Evolutionary conservation across 768 basidiomycete genomes (phyloP).

Genomic region (Trametes meyenii): DNA sequence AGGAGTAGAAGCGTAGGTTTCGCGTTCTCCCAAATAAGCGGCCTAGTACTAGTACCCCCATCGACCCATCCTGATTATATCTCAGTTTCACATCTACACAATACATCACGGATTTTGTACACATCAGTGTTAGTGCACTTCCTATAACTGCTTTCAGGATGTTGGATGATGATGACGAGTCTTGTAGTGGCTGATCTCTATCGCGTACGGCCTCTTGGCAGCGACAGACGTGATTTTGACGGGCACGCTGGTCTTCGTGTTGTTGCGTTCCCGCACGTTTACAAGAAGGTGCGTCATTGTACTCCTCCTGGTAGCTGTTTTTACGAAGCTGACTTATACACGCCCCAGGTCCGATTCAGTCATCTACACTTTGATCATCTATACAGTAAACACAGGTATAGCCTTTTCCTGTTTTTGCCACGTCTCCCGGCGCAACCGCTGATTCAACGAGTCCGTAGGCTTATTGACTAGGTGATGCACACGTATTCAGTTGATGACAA

Average conservation of each 20-base stretch:
- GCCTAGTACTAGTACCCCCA: too few species aligned
- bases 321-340: too few species aligned
- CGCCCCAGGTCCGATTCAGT: not conserved
- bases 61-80: not conserved
- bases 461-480: slow-evolving; percentile 9
- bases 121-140: not conserved
- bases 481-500: too few species aligned
- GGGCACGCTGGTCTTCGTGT: not conserved
- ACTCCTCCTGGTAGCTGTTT: too few species aligned
- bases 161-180: not conserved
- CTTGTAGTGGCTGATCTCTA: not conserved
- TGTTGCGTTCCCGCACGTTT: not conserved
- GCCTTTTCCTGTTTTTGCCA: too few species aligned
- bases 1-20: not conserved
- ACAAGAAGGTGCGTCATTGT: too few species aligned
- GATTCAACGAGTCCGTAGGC: too few species aligned
- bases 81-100: not conserved
- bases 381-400: slow-evolving; percentile 4
- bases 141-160: not conserved
- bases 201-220: not conserved
- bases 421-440: too few species aligned
- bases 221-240: not conserved
- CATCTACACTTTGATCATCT: not conserved
- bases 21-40: too few species aligned
- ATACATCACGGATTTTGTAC: not conserved